Conservation (phyloP, 208 protist species). For the Leishmania major region DNA sequence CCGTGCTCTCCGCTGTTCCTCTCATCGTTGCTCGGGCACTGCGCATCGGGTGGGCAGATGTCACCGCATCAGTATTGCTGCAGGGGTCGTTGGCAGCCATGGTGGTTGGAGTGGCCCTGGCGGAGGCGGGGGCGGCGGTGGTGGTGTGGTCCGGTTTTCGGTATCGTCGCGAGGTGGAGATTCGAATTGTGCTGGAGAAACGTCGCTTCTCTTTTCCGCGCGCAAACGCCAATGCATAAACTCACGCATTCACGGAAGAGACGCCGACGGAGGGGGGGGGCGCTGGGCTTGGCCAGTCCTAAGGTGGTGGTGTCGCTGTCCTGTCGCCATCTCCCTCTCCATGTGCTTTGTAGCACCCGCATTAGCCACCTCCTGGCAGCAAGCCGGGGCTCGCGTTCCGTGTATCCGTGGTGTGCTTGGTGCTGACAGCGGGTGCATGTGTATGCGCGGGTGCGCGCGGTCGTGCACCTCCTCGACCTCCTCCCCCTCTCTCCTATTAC, state of each 20-base stretch:
- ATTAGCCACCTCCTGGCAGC: background rate
- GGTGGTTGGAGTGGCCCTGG: background rate
- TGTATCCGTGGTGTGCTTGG: background rate
- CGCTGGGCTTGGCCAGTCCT: background rate
- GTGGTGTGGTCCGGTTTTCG: conserved; percentile 13
- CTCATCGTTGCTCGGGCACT: conserved; percentile 12
- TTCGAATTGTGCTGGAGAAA: conserved; percentile 28
- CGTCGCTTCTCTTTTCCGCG: background rate
- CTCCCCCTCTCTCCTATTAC: background rate
- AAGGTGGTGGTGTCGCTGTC: background rate
- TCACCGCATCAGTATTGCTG: conserved; percentile 3
- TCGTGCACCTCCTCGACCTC: background rate
- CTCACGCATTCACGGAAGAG: background rate
- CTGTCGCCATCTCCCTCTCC: background rate
- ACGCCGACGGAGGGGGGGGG: background rate
- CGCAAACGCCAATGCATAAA: background rate
- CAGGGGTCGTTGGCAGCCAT: background rate
- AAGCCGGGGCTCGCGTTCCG: background rate
- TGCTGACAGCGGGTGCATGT: background rate
- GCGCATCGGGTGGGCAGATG: background rate
- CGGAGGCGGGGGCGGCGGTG: conserved; percentile 8
- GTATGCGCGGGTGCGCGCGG: background rate
- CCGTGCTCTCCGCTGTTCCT: conserved; percentile 14
- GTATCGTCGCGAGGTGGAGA: conserved; percentile 28
- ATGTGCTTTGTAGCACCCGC: background rate